Base-by-base conservation (phyloP, 176 grass and related monocot genomes). In the Pharus latifolius region DNA sequence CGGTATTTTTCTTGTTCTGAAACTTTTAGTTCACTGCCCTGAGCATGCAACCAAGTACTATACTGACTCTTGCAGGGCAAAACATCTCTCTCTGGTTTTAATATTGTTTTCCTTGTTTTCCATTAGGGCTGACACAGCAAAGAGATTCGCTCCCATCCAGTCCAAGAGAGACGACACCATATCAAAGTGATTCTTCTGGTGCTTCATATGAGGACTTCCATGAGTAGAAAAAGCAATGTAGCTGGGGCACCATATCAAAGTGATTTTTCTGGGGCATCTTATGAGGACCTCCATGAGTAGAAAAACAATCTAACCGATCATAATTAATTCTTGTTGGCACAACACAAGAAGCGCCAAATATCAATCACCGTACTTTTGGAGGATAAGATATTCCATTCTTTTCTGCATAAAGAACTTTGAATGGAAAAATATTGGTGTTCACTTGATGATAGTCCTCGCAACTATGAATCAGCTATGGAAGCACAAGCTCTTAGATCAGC, bases 131-230 rank as follows among this genome's bases (percentile, higher is more conserved):
- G 69, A 77, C 81, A 47, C 28, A 91, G 43, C 84, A 96, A 66
- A n/a, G n/a, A 66, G 91, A 96, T 49, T 96, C 91, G n/a, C 63
- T 88, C 54, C 87, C 91, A 63, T 96, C 87, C 41, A 96, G 87
- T 31, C 84, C 91, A 16, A 86, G 87, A 48, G 87, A 96, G 49
- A 85, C 78, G 16, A 99, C 90, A 1, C 90, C 90, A 12, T 99
- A 79, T 65, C 90, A 91, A 80, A 99, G 95, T 55, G 95, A 94
- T 68, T 94, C 95, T n/a, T 99, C 95, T 16, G 80, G 77, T 57
- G 88, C 87, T 46, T 93, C 95, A 34, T 99, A 94, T 0, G 90
- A 99, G 65, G 95, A 99, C 79, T 84, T 99, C 42, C 82, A 94
- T 40, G 95, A 93, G 43, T 90, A 90, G 64, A 56, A 10, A n/a